These are phyloP conservation scores for Boletus rubescentipes DNA, from an alignment of 768 basidiomycete genomes.

Conservation along the genomic window DNA sequence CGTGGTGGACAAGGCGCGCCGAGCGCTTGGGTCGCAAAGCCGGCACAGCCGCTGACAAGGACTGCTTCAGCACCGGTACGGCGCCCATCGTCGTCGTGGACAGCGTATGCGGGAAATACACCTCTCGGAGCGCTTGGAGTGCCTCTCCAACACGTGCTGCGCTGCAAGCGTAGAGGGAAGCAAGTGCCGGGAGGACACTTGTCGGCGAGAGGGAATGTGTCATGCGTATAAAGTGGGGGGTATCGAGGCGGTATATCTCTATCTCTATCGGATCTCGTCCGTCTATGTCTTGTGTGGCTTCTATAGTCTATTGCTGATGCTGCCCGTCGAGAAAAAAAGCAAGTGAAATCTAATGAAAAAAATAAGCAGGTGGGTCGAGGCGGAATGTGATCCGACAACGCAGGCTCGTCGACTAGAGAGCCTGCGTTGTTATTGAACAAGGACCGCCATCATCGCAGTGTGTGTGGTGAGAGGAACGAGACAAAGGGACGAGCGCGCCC, in stretches of 20 bases:
- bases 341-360: conserved; percentile 2
- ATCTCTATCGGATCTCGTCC: conserved; percentile 8
- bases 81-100: conserved; percentile 1
- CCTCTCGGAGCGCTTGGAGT: conserved; percentile 42
- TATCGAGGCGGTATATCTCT: conserved; percentile 7
- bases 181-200: conserved; percentile 57
- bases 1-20: conserved; percentile 35
- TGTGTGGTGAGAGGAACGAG: conserved; percentile 9
- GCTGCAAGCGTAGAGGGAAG: conserved; percentile 37
- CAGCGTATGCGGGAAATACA: conserved; percentile 50
- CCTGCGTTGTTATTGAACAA: conserved; percentile 54
- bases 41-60: conserved; percentile 12
- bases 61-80: conserved; percentile 21
- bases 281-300: conserved; percentile 10
- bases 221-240: conserved; percentile 11
- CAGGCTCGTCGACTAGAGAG: conserved; percentile 27
- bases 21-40: conserved; percentile 27
- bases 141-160: conserved; percentile 39
- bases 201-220: conserved; percentile 39
- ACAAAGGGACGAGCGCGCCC: neutral
- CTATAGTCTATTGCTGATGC: conserved; percentile 16
- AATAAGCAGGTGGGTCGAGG: neutral
- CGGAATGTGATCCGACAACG: conserved; percentile 11
- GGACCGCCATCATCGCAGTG: conserved; percentile 45
- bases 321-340: neutral